phyloP scores from a whole-genome alignment of 768 basidiomycete species.

The Mycena olivaceomarginata region DNA sequence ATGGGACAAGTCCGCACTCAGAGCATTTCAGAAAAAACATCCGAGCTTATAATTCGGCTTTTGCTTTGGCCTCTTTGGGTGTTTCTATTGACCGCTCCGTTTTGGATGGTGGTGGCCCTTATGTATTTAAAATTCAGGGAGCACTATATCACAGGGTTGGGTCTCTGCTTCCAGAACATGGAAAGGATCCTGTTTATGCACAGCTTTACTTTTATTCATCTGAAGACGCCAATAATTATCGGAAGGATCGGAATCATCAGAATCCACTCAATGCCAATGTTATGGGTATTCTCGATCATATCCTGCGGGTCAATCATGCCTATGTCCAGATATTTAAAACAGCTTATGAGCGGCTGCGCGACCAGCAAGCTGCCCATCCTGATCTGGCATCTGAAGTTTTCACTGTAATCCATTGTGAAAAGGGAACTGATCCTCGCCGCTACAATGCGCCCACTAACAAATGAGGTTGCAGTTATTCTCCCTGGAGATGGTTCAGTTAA shows the following conservation, averaged over 20 bases:
- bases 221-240: slow-evolving; percentile 21
- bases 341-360: no score
- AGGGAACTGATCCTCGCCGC: no score
- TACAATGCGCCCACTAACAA: no score
- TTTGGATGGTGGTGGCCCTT: slow-evolving; percentile 47
- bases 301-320: no score
- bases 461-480: no score
- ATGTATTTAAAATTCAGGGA: slow-evolving; percentile 54
- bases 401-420: no score
- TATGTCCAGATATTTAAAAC: no score
- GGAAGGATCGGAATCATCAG: background rate
- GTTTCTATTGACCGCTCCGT: slow-evolving; percentile 48
- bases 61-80: slow-evolving; percentile 57
- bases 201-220: slow-evolving; percentile 48
- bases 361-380: no score
- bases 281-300: no score
- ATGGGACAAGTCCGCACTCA: slow-evolving; percentile 27
- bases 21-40: slow-evolving; percentile 55
- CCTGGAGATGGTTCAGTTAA: no score
- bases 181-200: slow-evolving; percentile 48
- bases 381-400: no score
- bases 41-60: slow-evolving; percentile 56
- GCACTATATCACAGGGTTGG: slow-evolving; percentile 56
- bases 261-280: slow-evolving; percentile 45
- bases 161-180: slow-evolving; percentile 48